Conservation (phyloP, 2,329 filamentous ascomycete genomes). For the Epicoccum sorghinum region DNA sequence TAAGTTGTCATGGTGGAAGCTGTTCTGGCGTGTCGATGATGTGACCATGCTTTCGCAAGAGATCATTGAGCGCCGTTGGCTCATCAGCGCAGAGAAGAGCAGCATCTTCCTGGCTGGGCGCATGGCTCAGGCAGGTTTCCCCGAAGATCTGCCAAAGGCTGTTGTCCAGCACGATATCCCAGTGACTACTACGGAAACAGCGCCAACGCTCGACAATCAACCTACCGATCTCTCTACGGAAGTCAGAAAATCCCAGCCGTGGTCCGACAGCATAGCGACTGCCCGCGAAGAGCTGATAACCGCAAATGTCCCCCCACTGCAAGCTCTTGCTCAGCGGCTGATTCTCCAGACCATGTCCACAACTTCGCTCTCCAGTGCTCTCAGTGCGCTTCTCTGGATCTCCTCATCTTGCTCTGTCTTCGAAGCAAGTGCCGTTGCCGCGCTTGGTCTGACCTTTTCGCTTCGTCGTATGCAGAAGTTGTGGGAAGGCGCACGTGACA, state of each 20-base stretch:
- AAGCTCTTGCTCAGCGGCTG: constrained; percentile 53
- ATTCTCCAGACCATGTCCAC: constrained; percentile 78
- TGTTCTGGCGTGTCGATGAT: constrained; percentile 94
- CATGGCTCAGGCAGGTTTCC: constrained; percentile 68
- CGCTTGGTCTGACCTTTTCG: constrained; percentile 63
- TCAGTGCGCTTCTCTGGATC: constrained; percentile 62
- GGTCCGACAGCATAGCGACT: constrained; percentile 76
- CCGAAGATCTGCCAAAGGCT: constrained; percentile 26
- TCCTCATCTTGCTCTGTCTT: constrained; percentile 60
- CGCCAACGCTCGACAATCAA: constrained; percentile 25
- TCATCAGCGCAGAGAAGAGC: constrained; percentile 77
- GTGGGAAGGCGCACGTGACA: constrained; percentile 61
- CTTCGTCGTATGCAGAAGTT: constrained; percentile 63
- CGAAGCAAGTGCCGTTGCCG: constrained; percentile 65
- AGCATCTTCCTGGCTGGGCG: constrained; percentile 84
- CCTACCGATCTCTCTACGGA: constrained; percentile 32
- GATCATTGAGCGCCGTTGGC: constrained; percentile 76
- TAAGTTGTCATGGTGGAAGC: constrained; percentile 88
- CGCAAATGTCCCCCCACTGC: constrained; percentile 51
- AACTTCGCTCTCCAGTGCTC: constrained; percentile 62
- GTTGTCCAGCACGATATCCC: constrained; percentile 13
- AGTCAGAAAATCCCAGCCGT: constrained; percentile 54
- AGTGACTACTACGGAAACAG: constrained; percentile 24
- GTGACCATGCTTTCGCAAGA: constrained; percentile 82
- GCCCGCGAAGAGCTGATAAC: constrained; percentile 62